Base-by-base conservation (phyloP, 1,284 basidiomycete genomes). In the Moesziomyces sp. region DNA sequence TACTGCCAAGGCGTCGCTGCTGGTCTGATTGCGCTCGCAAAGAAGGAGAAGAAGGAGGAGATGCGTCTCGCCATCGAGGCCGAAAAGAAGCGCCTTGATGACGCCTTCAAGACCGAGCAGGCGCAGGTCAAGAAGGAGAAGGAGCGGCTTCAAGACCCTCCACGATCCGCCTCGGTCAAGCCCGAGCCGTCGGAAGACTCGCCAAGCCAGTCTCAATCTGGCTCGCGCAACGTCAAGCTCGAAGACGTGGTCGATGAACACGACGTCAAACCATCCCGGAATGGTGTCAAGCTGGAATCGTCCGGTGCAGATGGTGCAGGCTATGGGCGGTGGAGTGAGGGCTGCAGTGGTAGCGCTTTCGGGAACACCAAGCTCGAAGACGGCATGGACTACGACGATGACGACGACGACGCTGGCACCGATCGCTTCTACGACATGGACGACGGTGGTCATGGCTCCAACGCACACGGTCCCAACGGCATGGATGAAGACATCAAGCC, bases 21-120 rank as follows among this genome's bases (percentile, higher is more conserved):
- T 0, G 69, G 70, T 3, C 51, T 78, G 19, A 65, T 75, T n/a
- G 62, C 40, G 19, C 47, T 77, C 23, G 76, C 72, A 9, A 71
- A 68, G 43, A 58, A 56, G 45, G 72, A 74, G 61, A 78, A 78
- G 50, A 75, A 77, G 54, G 58, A 77, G 24, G 74, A 73, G 40
- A 43, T 74, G 54, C 44, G 62, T 16, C 44, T 66, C 26, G 76
- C 76, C 9, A 66, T 78, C 26, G 52, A 78, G 47, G 45, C 50
- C 5, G 76, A 78, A 49, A 71, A 66, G 61, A 65, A 74, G 50
- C 54, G 71, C 23, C 26, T 75, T 2, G 52, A 58, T 19, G 44
- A 67, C 14, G 66, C 67, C 1, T 46, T 61, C n/a, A 26, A 47
- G 21, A 4, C 52, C 35, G 67, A 74, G 42, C 18, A 42, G n/a